These are phyloP conservation scores for Syncephalastrum racemosum DNA, from an alignment of 371 early-diverging fungal genomes.

Conservation along the genomic window DNA sequence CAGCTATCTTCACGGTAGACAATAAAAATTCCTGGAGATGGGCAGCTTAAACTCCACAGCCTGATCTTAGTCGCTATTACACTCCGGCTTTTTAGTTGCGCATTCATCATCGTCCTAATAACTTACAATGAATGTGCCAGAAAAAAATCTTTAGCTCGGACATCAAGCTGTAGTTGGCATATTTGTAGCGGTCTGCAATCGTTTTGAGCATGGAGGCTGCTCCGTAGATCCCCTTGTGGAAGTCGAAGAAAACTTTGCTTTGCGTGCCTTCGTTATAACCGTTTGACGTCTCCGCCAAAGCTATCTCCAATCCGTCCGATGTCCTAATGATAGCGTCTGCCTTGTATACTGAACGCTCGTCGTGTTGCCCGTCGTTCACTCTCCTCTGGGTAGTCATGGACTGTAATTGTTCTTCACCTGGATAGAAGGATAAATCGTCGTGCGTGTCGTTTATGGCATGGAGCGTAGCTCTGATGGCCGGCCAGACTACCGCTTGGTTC, in stretches of 20 bases:
- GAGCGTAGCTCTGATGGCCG: too few species aligned
- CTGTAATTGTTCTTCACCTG: slow-evolving; percentile 1
- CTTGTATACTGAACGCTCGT: slow-evolving; percentile 10
- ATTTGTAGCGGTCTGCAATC: slow-evolving; percentile 6
- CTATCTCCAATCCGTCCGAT: slow-evolving; percentile 1
- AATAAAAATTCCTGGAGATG: slow-evolving; percentile 2
- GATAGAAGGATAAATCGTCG: slow-evolving; percentile 4
- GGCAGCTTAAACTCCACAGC: slow-evolving; percentile 7
- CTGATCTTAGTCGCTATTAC: slow-evolving; percentile 7
- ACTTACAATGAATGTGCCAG: slow-evolving; percentile 11
- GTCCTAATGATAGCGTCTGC: slow-evolving; percentile 7
- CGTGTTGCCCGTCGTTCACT: neutral
- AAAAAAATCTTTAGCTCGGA: slow-evolving; percentile 6
- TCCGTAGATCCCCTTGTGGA: slow-evolving; percentile 14
- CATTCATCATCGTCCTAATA: slow-evolving; percentile 1
- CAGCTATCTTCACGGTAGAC: slow-evolving; percentile 9
- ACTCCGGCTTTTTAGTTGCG: neutral
- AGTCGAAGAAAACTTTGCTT: slow-evolving; percentile 7
- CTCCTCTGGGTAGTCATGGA: slow-evolving; percentile 8
- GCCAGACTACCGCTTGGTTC: too few species aligned
- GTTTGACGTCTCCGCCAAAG: slow-evolving; percentile 7
- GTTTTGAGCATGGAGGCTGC: slow-evolving; percentile 8
- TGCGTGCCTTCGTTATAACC: slow-evolving; percentile 1
- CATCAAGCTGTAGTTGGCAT: slow-evolving; percentile 3
- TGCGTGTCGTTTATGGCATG: too few species aligned